Percentiles rank a stretch among this genome's conserved stretches.
These are phyloP conservation scores for Fusarium cyanostomum DNA, from an alignment of 2,329 filamentous ascomycete species.

Conservation along the genomic window DNA sequence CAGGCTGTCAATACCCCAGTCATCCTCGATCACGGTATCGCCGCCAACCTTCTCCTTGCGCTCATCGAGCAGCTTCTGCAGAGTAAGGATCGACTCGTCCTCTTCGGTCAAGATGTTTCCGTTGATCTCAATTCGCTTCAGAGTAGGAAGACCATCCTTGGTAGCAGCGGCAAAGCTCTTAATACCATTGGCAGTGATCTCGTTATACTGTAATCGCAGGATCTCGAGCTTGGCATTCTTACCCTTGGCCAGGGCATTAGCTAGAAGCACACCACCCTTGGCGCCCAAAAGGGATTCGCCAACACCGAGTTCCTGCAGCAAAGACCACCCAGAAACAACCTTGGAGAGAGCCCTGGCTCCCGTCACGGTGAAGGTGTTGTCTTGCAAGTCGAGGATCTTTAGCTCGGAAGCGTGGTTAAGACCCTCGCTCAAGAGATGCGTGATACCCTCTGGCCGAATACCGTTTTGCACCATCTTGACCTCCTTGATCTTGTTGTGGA, in stretches of 20 bases:
- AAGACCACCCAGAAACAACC: slow-evolving; percentile 77
- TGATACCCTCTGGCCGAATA: slow-evolving; percentile 93
- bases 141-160: slow-evolving; percentile 72
- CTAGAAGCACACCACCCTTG: slow-evolving; percentile 79
- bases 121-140: slow-evolving; percentile 92
- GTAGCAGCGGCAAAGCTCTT: slow-evolving; percentile 76
- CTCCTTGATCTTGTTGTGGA: slow-evolving; percentile 82
- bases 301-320: slow-evolving; percentile 83
- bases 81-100: slow-evolving; percentile 73
- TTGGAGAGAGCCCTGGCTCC: slow-evolving; percentile 82
- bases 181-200: slow-evolving; percentile 82
- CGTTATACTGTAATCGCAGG: slow-evolving; percentile 90
- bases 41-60: slow-evolving; percentile 80
- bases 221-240: slow-evolving; percentile 82
- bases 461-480: slow-evolving; percentile 99
- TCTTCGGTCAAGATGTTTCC: slow-evolving; percentile 95
- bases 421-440: slow-evolving; percentile 80
- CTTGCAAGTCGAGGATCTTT: slow-evolving; percentile 87
- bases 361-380: slow-evolving; percentile 92
- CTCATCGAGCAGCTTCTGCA: slow-evolving; percentile 77
- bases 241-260: slow-evolving; percentile 76
- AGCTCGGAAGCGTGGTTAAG: slow-evolving; percentile 75
- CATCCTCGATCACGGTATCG: slow-evolving; percentile 75
- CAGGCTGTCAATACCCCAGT: slow-evolving; percentile 86
- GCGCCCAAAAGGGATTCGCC: slow-evolving; percentile 86